Percentiles rank a stretch among this genome's conserved stretches.
phyloP scores from a whole-genome alignment of 495 filamentous ascomycete genomes.

The Trichoderma orchidacearum region DNA sequence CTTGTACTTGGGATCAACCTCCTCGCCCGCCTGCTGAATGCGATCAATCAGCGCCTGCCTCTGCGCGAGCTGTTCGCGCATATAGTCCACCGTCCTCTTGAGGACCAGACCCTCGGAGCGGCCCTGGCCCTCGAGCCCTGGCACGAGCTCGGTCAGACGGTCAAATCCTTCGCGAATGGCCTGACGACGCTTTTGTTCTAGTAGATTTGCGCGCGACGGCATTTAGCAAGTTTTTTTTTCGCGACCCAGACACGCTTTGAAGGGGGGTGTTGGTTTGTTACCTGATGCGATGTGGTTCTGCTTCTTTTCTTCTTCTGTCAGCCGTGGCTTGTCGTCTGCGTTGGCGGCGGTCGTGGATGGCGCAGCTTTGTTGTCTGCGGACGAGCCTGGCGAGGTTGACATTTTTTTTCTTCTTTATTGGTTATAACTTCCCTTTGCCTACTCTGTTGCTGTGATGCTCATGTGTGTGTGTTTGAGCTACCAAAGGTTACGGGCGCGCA shows the following conservation, averaged over 20 bases:
- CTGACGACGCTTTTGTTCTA: slow-evolving; percentile 81
- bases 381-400: not conserved
- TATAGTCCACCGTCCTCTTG: slow-evolving; percentile 58
- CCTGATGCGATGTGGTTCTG: slow-evolving; percentile 70
- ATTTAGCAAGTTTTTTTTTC: not conserved
- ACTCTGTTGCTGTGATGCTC: no score
- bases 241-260: not conserved
- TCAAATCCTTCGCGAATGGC: slow-evolving; percentile 84
- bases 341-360: slow-evolving; percentile 3
- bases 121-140: slow-evolving; percentile 69
- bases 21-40: slow-evolving; percentile 10
- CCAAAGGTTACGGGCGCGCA: no score
- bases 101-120: slow-evolving; percentile 78
- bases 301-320: slow-evolving; percentile 76
- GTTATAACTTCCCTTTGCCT: no score
- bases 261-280: slow-evolving; percentile 1
- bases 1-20: slow-evolving; percentile 9
- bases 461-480: no score
- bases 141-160: slow-evolving; percentile 66
- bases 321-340: slow-evolving; percentile 47
- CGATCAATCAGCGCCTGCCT: slow-evolving; percentile 40
- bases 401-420: no score
- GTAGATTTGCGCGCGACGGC: not conserved
- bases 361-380: slow-evolving; percentile 2
- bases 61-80: slow-evolving; percentile 49